Base-by-base conservation (phyloP, 2,329 filamentous ascomycete species). In the Microsporum canis region DNA sequence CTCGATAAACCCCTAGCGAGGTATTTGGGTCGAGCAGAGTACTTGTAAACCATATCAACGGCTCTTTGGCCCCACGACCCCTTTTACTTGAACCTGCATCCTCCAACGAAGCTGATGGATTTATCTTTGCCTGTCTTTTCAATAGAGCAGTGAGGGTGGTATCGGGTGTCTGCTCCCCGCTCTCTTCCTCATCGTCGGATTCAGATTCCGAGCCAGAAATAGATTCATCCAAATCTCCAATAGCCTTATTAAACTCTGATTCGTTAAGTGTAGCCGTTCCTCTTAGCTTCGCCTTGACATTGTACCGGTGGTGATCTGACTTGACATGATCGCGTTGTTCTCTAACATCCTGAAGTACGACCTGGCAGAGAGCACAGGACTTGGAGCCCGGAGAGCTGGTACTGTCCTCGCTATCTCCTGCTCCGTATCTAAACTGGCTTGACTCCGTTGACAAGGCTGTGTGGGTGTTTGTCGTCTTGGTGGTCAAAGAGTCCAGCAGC, bases 271-370 rank as follows among this genome's bases (percentile, higher is more conserved):
- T 75, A 7, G 80, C 81, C 62, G 81, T 80, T 0, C 89, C 89
- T 55, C 89, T 85, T 61, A 96, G 77, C 77, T 89, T 95, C 71
- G 92, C 88, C 75, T 96, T 97, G 63, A 97, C 76, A 71, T 99
- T 99, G 76, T 96, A 99, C 65, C 87, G 83, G 73, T 99, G 94
- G 57, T 95, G 80, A 70, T 99, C 94, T 7, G 92, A 96, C 68
- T 89, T 88, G 62, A 89, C 85, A 74, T 99, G 94, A 62, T 84
- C 82, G 63, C 89, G 84, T 71, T 97, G 92, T 64, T 97, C 92
- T 63, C 85, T 80, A 5, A 95, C 80, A 7, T 81, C 86, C 36
- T 80, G 70, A 68, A 95, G 96, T 3, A 81, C 78, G 41, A 91
- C 80, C 43, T 81, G 79, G 75, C 94, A 99, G 3, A 97, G 80